A percentile compares a stretch with the other conserved stretches of the same genome.
These are phyloP conservation scores for Chloranthus sessilifolius DNA, from an alignment of 164 flowering plant genomes.

Conservation along the genomic window DNA sequence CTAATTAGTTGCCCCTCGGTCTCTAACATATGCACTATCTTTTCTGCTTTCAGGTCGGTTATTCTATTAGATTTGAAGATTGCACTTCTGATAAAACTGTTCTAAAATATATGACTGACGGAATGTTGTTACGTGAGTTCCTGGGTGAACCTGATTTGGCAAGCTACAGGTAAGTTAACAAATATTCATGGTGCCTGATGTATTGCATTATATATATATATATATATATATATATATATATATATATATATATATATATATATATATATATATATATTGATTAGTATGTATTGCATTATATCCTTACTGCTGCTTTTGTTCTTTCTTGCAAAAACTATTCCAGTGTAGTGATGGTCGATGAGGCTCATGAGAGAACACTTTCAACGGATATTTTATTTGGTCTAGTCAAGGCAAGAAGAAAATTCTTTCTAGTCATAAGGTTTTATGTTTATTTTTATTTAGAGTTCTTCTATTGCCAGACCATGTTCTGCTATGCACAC, in stretches of 20 bases:
- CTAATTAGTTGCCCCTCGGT: neutral
- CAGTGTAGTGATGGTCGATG: slow-evolving; percentile 98
- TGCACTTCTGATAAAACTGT: slow-evolving; percentile 94
- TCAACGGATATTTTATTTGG: slow-evolving; percentile 96
- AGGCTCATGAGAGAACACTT: slow-evolving; percentile 96
- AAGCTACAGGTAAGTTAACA: slow-evolving; percentile 69
- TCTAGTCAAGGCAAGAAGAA: slow-evolving; percentile 67
- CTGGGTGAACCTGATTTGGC: slow-evolving; percentile 96
- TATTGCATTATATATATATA: too few relatives aligned
- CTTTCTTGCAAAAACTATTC: slow-evolving; percentile 10
- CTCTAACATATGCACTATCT: neutral
- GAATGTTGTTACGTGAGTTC: slow-evolving; percentile 90
- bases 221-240: too few relatives aligned
- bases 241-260: too few relatives aligned
- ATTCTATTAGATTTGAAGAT: slow-evolving; percentile 97
- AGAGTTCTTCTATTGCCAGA: neutral
- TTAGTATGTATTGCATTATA: neutral
- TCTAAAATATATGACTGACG: slow-evolving; percentile 97
- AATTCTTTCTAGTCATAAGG: neutral
- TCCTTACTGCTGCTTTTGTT: slow-evolving; percentile 2
- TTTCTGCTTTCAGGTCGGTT: slow-evolving; percentile 66
- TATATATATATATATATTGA: too few relatives aligned
- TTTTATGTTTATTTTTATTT: neutral
- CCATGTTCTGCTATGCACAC: neutral
- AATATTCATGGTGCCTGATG: too few relatives aligned